Evolutionary conservation across 2,329 filamentous ascomycete genomes (phyloP), one percentile per base, ranked within the genome.

Genomic region (Phyllosticta citriasiana): DNA sequence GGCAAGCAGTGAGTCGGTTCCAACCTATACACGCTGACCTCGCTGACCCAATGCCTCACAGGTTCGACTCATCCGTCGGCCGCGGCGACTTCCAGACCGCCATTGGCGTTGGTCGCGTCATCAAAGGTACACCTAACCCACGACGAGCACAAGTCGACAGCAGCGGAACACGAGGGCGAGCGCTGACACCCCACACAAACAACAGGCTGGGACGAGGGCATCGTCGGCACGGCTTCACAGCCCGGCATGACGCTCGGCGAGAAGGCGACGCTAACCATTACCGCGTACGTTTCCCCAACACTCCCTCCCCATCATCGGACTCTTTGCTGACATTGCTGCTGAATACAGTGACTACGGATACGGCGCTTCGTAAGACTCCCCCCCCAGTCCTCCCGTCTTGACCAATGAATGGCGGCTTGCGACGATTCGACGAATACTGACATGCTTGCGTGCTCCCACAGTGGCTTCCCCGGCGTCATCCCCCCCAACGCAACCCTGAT

Each of bases 31-130:
- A 24, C 5, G n/a, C 19, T 22, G 51, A 33, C n/a, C 9, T 8
- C 3, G 47, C 60, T 62, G 40, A 62, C 47, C 47, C 30, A 24
- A 26, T 14, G 4, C 8, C 7, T n/a, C 35, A 57, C 68, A 96
- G 92, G 76, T 97, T 99, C 78, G 94, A 97, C 78, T 88, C 86
- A 64, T 96, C 93, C 19, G 81, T 87, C 65, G 86, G 85, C 64
- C 85, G 89, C 60, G 87, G 86, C 57, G 84, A 91, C 74, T 92
- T 97, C 71, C 78, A 84, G 64, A 88, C 85, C 65, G 72, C 76
- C 62, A 97, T 99, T 74, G 94, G 94, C 59, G 80, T 88, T 66
- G 91, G 91, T 60, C 81, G 84, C 71, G 88, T 97, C 71, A 97
- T 99, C 78, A 84, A 83, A 79, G 93, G 92, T 94, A 81, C 65